Conservation (phyloP, 805 yeast species). For the Ogataea pignaliae region DNA sequence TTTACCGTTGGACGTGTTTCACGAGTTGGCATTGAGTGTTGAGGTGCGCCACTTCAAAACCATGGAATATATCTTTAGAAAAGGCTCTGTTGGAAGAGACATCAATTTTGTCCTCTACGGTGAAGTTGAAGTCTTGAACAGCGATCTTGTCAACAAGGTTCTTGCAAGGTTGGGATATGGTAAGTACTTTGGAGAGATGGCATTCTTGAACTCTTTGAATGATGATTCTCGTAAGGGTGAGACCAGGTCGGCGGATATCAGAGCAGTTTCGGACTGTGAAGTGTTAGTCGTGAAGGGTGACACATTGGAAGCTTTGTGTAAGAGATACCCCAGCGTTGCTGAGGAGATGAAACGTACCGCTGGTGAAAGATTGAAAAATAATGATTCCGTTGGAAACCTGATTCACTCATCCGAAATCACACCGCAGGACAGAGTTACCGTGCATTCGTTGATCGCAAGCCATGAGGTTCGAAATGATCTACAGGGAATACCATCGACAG, state of each 20-base stretch:
- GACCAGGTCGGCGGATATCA: conserved; percentile 56
- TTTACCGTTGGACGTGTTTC: conserved; percentile 55
- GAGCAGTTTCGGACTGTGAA: conserved; percentile 58
- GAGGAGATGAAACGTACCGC: conserved; percentile 63
- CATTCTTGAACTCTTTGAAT: conserved; percentile 48
- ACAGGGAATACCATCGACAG: background rate
- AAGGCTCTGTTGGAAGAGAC: conserved; percentile 58
- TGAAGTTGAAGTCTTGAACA: conserved; percentile 58
- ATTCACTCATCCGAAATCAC: conserved; percentile 18
- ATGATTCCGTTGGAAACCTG: conserved; percentile 25
- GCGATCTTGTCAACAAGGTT: conserved; percentile 34
- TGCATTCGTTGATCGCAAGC: conserved; percentile 13
- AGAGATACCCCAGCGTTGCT: conserved; percentile 52
- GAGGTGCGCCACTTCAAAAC: conserved; percentile 52
- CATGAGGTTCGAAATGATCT: conserved; percentile 4
- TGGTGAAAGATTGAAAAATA: conserved; percentile 37
- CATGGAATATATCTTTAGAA: conserved; percentile 55
- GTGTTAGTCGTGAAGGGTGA: conserved; percentile 56
- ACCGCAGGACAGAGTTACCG: conserved; percentile 17
- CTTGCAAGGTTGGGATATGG: conserved; percentile 60
- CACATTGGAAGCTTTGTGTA: conserved; percentile 48
- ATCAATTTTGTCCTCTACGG: conserved; percentile 66
- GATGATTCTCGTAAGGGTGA: conserved; percentile 24
- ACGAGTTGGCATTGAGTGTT: conserved; percentile 58
- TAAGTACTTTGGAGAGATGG: conserved; percentile 74